Conservation (phyloP, 169 alveolate species). For the Babesia ovata region DNA sequence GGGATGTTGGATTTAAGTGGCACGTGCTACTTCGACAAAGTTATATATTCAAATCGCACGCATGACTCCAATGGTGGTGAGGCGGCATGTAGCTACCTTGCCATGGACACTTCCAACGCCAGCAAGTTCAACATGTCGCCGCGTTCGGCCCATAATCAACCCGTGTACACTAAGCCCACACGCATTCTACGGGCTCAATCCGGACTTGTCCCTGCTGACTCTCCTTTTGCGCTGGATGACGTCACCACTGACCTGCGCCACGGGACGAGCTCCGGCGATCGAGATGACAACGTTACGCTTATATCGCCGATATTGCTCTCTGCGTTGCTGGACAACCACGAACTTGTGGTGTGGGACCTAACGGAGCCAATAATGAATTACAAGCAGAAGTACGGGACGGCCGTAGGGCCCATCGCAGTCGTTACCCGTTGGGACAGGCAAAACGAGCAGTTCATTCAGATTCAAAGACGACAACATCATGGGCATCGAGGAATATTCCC, state of each 20-base stretch:
- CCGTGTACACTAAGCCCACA: slow-evolving; percentile 6
- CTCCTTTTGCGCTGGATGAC: not conserved
- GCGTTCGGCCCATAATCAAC: not conserved
- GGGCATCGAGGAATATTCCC: not conserved
- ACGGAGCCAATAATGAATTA: slow-evolving; percentile 42
- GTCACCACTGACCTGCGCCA: not conserved
- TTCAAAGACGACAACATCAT: not conserved
- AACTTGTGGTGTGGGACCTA: slow-evolving; percentile 64
- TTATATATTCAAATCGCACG: not conserved
- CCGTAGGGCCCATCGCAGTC: slow-evolving; percentile 50
- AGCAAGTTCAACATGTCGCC: not conserved
- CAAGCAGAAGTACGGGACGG: slow-evolving; percentile 35
- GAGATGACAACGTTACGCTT: too few species aligned
- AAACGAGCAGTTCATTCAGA: not conserved
- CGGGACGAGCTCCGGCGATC: not conserved
- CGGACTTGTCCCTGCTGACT: slow-evolving; percentile 7
- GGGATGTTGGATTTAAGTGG: slow-evolving; percentile 49
- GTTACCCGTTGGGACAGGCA: slow-evolving; percentile 58
- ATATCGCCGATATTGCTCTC: slow-evolving; percentile 22
- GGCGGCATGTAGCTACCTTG: not conserved
- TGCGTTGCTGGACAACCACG: slow-evolving; percentile 54
- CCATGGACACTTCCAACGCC: not conserved
- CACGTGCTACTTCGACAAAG: slow-evolving; percentile 26
- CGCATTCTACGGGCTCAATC: slow-evolving; percentile 17
- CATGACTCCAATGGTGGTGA: not conserved